These are phyloP conservation scores for Phaeosphaeria sp. DNA, from an alignment of 2,329 filamentous ascomycete species.

Conservation along the genomic window DNA sequence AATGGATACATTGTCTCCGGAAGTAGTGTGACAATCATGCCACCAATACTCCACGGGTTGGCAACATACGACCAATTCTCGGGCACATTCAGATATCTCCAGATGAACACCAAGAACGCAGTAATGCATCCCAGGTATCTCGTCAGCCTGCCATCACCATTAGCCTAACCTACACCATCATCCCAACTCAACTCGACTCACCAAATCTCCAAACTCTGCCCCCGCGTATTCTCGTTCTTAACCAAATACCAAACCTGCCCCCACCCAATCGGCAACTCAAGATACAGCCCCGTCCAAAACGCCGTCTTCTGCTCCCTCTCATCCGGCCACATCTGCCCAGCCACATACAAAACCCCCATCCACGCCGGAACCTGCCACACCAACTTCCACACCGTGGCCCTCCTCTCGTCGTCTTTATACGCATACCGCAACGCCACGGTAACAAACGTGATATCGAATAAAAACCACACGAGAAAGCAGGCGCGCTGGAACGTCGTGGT, in stretches of 20 bases:
- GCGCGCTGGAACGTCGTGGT: constrained; percentile 41
- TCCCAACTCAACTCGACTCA: constrained; percentile 19
- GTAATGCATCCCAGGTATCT: constrained; percentile 49
- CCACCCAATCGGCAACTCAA: constrained; percentile 51
- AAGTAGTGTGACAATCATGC: constrained; percentile 47
- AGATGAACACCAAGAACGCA: constrained; percentile 49
- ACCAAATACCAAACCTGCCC: constrained; percentile 41
- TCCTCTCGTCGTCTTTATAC: constrained; percentile 30
- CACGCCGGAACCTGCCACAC: constrained; percentile 35
- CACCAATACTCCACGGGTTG: constrained; percentile 39
- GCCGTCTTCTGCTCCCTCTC: constrained; percentile 51
- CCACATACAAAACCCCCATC: constrained; percentile 36
- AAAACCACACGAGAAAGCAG: constrained; percentile 49
- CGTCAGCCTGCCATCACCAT: constrained; percentile 39
- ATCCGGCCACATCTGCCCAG: constrained; percentile 43
- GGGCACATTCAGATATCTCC: constrained; percentile 49
- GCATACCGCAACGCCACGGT: constrained; percentile 40
- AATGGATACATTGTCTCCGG: constrained; percentile 50
- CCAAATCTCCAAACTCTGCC: constrained; percentile 52
- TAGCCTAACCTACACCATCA: neutral
- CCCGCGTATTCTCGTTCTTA: constrained; percentile 42
- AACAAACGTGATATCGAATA: constrained; percentile 46
- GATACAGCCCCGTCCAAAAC: constrained; percentile 48
- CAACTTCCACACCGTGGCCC: constrained; percentile 29
- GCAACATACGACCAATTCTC: constrained; percentile 50